Evolutionary conservation across 1,284 basidiomycete genomes (phyloP), one percentile per base, ranked within the genome.

Genomic region (Cryptococcus sp.): DNA sequence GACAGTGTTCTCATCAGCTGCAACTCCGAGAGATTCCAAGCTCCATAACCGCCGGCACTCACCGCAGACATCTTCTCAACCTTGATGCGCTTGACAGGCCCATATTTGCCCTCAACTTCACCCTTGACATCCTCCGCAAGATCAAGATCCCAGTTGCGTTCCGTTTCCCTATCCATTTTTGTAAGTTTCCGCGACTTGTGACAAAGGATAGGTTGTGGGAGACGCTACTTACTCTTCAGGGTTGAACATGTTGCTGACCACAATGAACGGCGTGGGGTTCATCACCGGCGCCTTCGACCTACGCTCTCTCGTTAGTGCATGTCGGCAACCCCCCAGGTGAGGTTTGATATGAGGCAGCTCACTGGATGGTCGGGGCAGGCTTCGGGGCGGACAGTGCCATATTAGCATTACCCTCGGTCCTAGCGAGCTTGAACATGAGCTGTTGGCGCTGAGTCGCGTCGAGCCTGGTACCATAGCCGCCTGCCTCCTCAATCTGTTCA

Each of bases 381-480:
- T 62, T 52, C 5, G 51, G 55, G 4, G 59, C 56, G 16, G 64
- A 56, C 7, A 62, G 40, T 28, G 57, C 53, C 44, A 52, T 40
- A 33, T 60, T 60, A 18, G 56, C 60, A 15, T 37, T 50, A 13
- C 60, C 60, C 49, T 76, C 73, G 37, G 66, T 66, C 81, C 93
- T 91, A 74, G 93, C 91, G 83, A 97, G 88, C 85, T 96, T 97
- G 80, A 93, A 90, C 93, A 97, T 97, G 80, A 97, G 88, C 78
- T 91, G 90, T 82, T 94, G 91, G 79, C 93, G 88, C 72, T 90
- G 91, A 67, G 88, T 89, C 81, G 88, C 89, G 80, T 95, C 95
- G 81, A 95, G 66, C 44, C 65, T 84, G 81, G 91, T 90, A 86
- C 88, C 88, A 33, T 60, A 59, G 21, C 57, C 60, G 21, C 64